phyloP scores from a whole-genome alignment of 2,329 filamentous ascomycete genomes.

The Ophiostoma piceae region DNA sequence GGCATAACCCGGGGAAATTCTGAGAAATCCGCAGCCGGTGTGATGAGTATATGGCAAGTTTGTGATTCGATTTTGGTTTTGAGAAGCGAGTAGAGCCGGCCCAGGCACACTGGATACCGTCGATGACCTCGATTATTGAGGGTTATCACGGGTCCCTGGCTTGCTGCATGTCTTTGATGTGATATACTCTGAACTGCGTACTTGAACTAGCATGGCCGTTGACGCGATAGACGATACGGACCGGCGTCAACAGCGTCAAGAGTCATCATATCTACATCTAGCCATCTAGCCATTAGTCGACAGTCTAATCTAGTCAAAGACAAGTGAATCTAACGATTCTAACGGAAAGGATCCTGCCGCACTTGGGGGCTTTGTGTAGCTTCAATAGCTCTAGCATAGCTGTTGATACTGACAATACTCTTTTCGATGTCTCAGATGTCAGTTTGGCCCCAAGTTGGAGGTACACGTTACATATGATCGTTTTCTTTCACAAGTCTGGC shows the following conservation, averaged over 20 bases:
- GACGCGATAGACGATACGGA: background rate
- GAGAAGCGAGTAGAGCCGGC: background rate
- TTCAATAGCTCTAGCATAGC: background rate
- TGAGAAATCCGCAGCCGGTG: background rate
- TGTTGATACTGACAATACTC: background rate
- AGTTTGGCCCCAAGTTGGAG: background rate
- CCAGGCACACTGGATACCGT: background rate
- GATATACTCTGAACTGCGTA: background rate
- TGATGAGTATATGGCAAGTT: background rate
- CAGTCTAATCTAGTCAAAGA: background rate
- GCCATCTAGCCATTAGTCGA: background rate
- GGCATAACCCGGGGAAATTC: background rate
- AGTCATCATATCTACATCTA: background rate
- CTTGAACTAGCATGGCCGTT: background rate
- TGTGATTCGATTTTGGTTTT: background rate
- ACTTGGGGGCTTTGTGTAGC: background rate
- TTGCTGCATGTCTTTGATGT: background rate
- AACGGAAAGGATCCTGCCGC: conserved; percentile 1
- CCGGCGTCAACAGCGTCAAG: background rate
- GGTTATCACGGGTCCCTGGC: background rate
- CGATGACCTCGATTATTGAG: background rate
- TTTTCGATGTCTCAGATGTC: background rate
- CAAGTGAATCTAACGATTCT: too few species aligned
- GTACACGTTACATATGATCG: background rate
- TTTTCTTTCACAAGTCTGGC: background rate